phyloP scores from a whole-genome alignment of 148 eudicot genomes.

The Euryodendron excelsum region DNA sequence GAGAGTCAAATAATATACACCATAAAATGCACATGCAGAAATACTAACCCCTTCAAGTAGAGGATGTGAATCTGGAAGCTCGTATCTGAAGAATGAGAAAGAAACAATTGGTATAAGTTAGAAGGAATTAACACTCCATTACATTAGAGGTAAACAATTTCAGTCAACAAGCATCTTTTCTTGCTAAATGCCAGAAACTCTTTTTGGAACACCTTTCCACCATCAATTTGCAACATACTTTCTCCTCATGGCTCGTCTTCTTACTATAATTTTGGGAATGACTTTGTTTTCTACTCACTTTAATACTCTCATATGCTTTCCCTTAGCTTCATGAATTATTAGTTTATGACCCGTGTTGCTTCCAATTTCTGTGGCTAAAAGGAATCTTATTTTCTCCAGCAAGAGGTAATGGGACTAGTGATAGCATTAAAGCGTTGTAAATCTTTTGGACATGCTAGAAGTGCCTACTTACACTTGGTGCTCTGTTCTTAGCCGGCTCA shows the following conservation, averaged over 20 bases:
- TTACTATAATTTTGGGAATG: not conserved
- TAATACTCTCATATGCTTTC: not conserved
- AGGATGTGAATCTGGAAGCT: slow-evolving; percentile 94
- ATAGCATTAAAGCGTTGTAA: not conserved
- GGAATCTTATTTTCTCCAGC: slow-evolving; percentile 2
- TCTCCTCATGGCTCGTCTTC: not conserved
- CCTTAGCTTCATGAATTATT: not conserved
- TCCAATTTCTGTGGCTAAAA: slow-evolving; percentile 1
- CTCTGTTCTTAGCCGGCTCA: slow-evolving; percentile 87
- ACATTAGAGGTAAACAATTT: not conserved
- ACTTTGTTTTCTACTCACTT: not conserved
- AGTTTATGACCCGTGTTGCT: not conserved
- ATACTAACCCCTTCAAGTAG: slow-evolving; percentile 68
- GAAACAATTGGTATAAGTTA: not conserved
- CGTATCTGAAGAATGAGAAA: slow-evolving; percentile 64
- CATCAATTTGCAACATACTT: not conserved
- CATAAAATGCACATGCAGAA: not conserved
- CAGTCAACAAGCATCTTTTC: not conserved
- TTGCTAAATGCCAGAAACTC: not conserved
- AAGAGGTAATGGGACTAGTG: not conserved
- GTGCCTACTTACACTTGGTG: slow-evolving; percentile 89
- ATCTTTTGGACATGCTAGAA: not conserved
- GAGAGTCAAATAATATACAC: slow-evolving; percentile 1
- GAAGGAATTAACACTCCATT: not conserved
- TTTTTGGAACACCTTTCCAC: not conserved